Conservation (phyloP, 768 basidiomycete genomes). For the Podaxis mareebaensis region DNA sequence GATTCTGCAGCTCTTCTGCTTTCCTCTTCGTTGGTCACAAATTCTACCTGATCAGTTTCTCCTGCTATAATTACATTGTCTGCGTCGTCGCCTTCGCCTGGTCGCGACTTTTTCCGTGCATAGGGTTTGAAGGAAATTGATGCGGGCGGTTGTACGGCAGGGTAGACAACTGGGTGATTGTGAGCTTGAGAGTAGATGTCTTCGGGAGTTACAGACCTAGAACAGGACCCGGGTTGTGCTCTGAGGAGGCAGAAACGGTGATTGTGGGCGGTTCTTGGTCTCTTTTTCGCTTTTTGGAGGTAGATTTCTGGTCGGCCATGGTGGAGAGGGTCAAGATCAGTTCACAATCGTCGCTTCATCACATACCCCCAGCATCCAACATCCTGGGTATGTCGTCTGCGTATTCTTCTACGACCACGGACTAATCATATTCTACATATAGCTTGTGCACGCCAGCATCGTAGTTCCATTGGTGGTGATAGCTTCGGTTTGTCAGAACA, state of each 20-base stretch:
- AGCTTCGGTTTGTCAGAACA: constrained; percentile 4
- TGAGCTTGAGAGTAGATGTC: constrained; percentile 2
- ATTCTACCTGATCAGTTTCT: constrained; percentile 84
- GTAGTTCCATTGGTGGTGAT: not conserved
- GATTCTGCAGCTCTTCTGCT: constrained; percentile 45
- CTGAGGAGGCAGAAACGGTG: constrained; percentile 31
- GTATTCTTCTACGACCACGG: not conserved
- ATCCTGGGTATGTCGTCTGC: not conserved
- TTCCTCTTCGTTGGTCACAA: constrained; percentile 65
- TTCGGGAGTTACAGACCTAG: constrained; percentile 32
- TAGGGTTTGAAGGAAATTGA: constrained; percentile 67
- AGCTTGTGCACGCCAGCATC: not conserved
- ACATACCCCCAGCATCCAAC: not conserved
- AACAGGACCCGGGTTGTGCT: constrained; percentile 35
- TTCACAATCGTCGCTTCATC: constrained; percentile 7
- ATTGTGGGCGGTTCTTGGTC: constrained; percentile 28
- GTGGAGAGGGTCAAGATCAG: constrained; percentile 11
- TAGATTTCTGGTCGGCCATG: constrained; percentile 37
- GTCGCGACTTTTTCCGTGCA: constrained; percentile 39
- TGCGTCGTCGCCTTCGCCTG: constrained; percentile 28
- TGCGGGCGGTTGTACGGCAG: constrained; percentile 57
- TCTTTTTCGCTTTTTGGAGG: constrained; percentile 45
- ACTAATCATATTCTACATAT: not conserved
- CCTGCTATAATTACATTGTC: constrained; percentile 64
- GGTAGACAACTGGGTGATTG: constrained; percentile 45